phyloP scores from a whole-genome alignment of 2,329 filamentous ascomycete species.

The Incumbomyces lentus region DNA sequence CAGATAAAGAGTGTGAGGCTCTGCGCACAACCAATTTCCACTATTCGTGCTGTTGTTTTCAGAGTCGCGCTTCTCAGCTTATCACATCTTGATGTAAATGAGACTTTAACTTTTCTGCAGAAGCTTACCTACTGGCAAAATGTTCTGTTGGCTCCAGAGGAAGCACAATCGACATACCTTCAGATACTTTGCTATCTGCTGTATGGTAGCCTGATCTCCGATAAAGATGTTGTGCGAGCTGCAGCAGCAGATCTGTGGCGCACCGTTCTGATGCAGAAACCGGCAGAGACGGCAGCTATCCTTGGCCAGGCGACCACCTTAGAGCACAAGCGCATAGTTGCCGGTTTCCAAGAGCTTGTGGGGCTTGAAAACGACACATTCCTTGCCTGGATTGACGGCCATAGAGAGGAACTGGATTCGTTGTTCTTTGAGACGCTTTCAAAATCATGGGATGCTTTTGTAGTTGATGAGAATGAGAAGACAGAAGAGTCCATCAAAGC shows the following conservation, averaged over 20 bases:
- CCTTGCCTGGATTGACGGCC: slow-evolving; percentile 74
- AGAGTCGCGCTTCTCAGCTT: slow-evolving; percentile 69
- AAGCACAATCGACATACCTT: slow-evolving; percentile 69
- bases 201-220: slow-evolving; percentile 75
- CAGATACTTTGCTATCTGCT: slow-evolving; percentile 85
- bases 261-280: slow-evolving; percentile 89
- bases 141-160: slow-evolving; percentile 68
- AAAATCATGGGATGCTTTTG: slow-evolving; percentile 80
- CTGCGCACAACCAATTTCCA: slow-evolving; percentile 70
- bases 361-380: slow-evolving; percentile 86
- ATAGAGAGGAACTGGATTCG: slow-evolving; percentile 65
- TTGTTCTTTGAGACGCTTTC: slow-evolving; percentile 76
- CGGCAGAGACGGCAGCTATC: slow-evolving; percentile 64
- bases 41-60: slow-evolving; percentile 67
- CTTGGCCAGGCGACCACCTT: slow-evolving; percentile 60
- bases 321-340: slow-evolving; percentile 60
- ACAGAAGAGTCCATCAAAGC: slow-evolving; percentile 64
- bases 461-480: slow-evolving; percentile 66
- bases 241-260: slow-evolving; percentile 78
- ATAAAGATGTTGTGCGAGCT: slow-evolving; percentile 55
- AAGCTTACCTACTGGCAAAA: slow-evolving; percentile 95
- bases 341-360: slow-evolving; percentile 72
- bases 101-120: slow-evolving; percentile 63
- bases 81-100: slow-evolving; percentile 67
- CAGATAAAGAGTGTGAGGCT: slow-evolving; percentile 79